These are phyloP conservation scores for Xylariaceae sp. DNA, from an alignment of 2,329 filamentous ascomycete genomes.

Conservation along the genomic window DNA sequence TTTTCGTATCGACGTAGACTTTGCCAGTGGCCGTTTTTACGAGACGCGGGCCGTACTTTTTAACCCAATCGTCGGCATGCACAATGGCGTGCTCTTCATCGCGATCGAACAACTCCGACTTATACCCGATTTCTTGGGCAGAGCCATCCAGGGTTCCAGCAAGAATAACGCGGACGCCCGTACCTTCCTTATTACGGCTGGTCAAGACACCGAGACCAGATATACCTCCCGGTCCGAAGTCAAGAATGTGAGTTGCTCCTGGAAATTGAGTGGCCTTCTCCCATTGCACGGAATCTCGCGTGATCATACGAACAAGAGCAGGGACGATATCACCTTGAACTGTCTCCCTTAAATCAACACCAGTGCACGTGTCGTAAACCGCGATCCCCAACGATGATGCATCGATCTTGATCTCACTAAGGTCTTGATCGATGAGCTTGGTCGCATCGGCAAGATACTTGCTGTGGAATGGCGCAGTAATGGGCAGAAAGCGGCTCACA, in stretches of 20 bases:
- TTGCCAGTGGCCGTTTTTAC: constrained; percentile 84
- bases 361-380: constrained; percentile 86
- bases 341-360: constrained; percentile 71
- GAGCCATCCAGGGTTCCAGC: constrained; percentile 91
- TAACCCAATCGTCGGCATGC: constrained; percentile 95
- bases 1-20: constrained; percentile 94
- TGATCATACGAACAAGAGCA: constrained; percentile 85
- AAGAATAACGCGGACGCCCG: constrained; percentile 91
- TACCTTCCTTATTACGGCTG: constrained; percentile 98
- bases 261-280: constrained; percentile 91
- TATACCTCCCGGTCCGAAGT: constrained; percentile 95
- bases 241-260: constrained; percentile 85
- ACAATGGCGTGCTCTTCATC: constrained; percentile 93
- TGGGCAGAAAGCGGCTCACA: constrained; percentile 93
- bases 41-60: constrained; percentile 89
- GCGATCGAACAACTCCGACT: constrained; percentile 94
- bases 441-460: constrained; percentile 82
- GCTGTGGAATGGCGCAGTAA: constrained; percentile 98
- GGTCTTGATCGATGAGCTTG: constrained; percentile 76
- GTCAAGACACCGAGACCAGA: constrained; percentile 94
- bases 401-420: constrained; percentile 76
- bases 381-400: constrained; percentile 72
- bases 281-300: constrained; percentile 91
- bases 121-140: constrained; percentile 89
- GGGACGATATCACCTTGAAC: constrained; percentile 78